phyloP scores from a whole-genome alignment of 2,329 filamentous ascomycete genomes.

The Verruconis gallopava region DNA sequence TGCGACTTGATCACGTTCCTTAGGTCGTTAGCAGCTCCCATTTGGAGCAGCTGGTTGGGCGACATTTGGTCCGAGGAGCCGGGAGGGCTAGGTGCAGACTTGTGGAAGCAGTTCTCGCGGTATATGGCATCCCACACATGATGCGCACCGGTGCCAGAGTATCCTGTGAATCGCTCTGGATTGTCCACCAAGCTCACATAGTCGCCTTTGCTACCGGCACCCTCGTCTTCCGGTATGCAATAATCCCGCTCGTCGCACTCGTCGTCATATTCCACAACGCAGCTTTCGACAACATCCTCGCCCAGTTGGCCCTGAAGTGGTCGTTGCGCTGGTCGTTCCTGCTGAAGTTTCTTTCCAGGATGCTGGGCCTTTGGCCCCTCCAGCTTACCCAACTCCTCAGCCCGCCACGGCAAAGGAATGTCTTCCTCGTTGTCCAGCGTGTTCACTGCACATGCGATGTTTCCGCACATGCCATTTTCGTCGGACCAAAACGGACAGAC shows the following conservation, averaged over 20 bases:
- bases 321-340: slow-evolving; percentile 45
- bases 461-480: slow-evolving; percentile 85
- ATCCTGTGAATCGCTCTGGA: slow-evolving; percentile 91
- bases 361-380: slow-evolving; percentile 86
- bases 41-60: slow-evolving; percentile 31
- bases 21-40: slow-evolving; percentile 47
- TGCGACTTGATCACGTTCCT: slow-evolving; percentile 47
- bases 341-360: slow-evolving; percentile 61
- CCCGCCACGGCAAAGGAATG: slow-evolving; percentile 81
- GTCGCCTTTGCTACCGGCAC: slow-evolving; percentile 73
- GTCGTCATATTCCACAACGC: slow-evolving; percentile 93
- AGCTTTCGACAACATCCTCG: slow-evolving; percentile 82
- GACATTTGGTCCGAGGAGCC: slow-evolving; percentile 18
- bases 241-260: slow-evolving; percentile 96
- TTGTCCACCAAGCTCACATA: slow-evolving; percentile 92
- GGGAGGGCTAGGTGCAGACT: slow-evolving; percentile 24
- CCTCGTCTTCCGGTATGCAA: slow-evolving; percentile 90
- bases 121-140: slow-evolving; percentile 98
- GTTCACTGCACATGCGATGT: slow-evolving; percentile 90
- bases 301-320: slow-evolving; percentile 76
- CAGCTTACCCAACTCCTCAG: slow-evolving; percentile 81
- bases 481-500: slow-evolving; percentile 95
- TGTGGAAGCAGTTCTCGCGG: slow-evolving; percentile 86
- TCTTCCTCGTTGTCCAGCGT: slow-evolving; percentile 93
- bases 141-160: slow-evolving; percentile 67